Conservation (phyloP, 768 basidiomycete species). For the Russula virescens region DNA sequence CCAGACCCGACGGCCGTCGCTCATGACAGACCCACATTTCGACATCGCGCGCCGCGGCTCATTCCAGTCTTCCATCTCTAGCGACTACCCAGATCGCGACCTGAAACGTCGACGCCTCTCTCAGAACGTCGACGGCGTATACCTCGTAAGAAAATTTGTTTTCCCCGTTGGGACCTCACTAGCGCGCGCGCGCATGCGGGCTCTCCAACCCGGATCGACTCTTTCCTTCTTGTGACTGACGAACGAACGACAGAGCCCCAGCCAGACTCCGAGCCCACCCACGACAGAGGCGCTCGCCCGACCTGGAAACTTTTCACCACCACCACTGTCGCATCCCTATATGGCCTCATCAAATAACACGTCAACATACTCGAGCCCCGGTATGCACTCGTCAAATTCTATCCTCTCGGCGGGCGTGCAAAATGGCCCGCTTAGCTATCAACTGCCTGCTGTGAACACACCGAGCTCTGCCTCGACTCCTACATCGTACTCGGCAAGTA, state of each 20-base stretch:
- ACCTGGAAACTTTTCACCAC: conserved; percentile 22
- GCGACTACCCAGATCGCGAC: conserved; percentile 25
- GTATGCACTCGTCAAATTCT: conserved; percentile 15
- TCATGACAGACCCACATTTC: conserved; percentile 23
- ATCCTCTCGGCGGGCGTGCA: conserved; percentile 20
- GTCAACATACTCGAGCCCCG: conserved; percentile 22
- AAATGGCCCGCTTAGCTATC: conserved; percentile 18
- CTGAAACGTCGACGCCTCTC: conserved; percentile 29
- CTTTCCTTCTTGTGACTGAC: neutral
- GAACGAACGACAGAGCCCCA: conserved; percentile 16
- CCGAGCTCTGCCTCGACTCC: conserved; percentile 24
- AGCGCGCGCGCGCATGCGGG: neutral
- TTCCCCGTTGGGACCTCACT: neutral
- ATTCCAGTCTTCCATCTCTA: conserved; percentile 24
- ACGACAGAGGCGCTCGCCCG: conserved; percentile 26
- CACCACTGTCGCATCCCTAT: conserved; percentile 22
- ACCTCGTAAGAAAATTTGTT: conserved; percentile 26
- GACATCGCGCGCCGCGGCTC: conserved; percentile 22
- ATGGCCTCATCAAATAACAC: conserved; percentile 21
- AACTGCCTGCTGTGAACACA: conserved; percentile 12
- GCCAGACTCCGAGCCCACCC: conserved; percentile 30
- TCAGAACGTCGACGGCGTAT: conserved; percentile 28
- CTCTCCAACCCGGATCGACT: too few relatives aligned
- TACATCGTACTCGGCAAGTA: conserved; percentile 79
- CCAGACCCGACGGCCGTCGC: conserved; percentile 22